Conservation (phyloP, 306 rosid species). For the Quercus bicolor region DNA sequence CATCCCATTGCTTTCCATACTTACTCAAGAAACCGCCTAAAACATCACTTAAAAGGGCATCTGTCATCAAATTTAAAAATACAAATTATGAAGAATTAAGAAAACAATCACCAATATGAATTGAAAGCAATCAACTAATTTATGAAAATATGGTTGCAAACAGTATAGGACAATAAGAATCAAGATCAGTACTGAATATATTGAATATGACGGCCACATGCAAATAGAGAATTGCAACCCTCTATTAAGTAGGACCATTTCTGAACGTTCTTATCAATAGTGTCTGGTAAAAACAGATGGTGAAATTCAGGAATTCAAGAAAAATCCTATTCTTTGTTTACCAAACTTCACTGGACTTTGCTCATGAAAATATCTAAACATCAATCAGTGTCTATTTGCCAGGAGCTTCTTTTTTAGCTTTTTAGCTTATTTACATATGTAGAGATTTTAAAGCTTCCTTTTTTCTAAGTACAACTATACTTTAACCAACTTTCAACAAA, state of each 20-base stretch:
- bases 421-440: no score
- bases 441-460: no score
- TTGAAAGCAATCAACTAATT: neutral
- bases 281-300: neutral
- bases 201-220: neutral
- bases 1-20: constrained; percentile 91
- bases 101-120: neutral
- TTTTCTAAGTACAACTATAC: neutral
- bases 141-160: neutral
- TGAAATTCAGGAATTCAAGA: neutral
- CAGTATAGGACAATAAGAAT: neutral
- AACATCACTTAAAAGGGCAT: constrained; percentile 61
- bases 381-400: neutral
- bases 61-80: constrained; percentile 30
- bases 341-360: neutral
- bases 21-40: constrained; percentile 49
- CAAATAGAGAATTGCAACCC: neutral
- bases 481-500: no score
- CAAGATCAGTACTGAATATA: neutral
- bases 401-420: no score
- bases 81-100: neutral
- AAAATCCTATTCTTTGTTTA: neutral
- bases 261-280: neutral
- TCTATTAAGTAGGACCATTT: neutral
- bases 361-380: neutral